Evolutionary conservation across 768 basidiomycete genomes (phyloP).

Genomic region (Mrakia frigida): DNA sequence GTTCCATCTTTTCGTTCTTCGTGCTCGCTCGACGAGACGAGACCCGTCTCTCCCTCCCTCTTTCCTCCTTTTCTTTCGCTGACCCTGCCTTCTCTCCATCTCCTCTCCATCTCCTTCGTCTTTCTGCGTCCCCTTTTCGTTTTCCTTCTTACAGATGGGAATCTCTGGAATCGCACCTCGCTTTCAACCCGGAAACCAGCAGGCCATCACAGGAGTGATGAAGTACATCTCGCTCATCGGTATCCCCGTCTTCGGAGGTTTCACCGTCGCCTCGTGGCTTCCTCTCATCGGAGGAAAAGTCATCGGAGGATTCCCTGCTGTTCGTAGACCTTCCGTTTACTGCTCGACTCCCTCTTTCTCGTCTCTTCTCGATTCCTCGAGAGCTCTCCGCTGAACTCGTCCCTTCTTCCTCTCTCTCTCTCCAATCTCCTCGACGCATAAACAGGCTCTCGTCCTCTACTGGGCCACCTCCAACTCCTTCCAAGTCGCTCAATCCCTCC

Average conservation of each 20-base stretch:
- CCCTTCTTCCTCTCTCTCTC: neutral
- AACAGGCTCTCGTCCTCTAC: conserved; percentile 58
- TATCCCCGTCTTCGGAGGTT: conserved; percentile 22
- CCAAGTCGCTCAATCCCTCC: conserved; percentile 53
- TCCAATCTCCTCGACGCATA: neutral
- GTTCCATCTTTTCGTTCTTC: conserved; percentile 38
- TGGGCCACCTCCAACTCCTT: conserved; percentile 54
- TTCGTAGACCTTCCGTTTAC: conserved; percentile 47
- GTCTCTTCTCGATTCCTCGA: neutral
- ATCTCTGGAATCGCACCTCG: conserved; percentile 47
- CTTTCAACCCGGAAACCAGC: neutral
- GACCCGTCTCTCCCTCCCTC: neutral
- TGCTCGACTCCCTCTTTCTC: neutral
- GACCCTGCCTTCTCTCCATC: conserved; percentile 5
- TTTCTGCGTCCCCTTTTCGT: too few species aligned
- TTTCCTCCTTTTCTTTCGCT: neutral
- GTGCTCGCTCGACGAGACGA: too few species aligned
- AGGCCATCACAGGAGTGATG: neutral
- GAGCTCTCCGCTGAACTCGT: neutral
- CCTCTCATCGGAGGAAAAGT: conserved; percentile 48
- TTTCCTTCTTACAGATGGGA: conserved; percentile 50
- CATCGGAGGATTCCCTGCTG: conserved; percentile 50
- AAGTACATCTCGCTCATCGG: neutral
- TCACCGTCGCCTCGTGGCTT: conserved; percentile 42
- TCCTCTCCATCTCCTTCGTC: too few species aligned